Percentiles rank a stretch among this genome's conserved stretches.
Evolutionary conservation across 2,329 filamentous ascomycete species (phyloP).

Genomic region (Bimuria novae-zelandiae): DNA sequence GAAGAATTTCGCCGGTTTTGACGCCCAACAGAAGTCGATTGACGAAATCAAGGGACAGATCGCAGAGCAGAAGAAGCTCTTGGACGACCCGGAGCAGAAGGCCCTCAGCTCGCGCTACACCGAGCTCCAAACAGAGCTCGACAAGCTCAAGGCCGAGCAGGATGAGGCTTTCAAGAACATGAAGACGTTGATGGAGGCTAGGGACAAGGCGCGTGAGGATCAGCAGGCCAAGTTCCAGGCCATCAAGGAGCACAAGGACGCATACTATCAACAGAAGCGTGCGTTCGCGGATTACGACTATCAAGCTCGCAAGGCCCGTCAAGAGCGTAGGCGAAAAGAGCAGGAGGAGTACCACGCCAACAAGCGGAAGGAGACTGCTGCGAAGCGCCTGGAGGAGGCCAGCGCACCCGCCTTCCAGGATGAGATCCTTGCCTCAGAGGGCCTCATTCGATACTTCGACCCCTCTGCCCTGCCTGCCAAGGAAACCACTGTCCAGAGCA

Average conservation of each 20-base stretch:
- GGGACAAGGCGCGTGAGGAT: constrained; percentile 78
- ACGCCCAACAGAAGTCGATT: constrained; percentile 85
- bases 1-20: constrained; percentile 87
- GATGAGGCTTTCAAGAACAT: constrained; percentile 89
- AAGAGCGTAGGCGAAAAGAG: constrained; percentile 82
- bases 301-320: constrained; percentile 74
- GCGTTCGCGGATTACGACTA: constrained; percentile 84
- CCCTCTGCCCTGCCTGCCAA: constrained; percentile 68
- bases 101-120: constrained; percentile 85
- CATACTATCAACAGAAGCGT: constrained; percentile 80
- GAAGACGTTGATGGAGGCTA: constrained; percentile 81
- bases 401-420: constrained; percentile 87
- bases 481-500: constrained; percentile 65
- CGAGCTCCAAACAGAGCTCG: constrained; percentile 83
- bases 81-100: constrained; percentile 91
- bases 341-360: constrained; percentile 73
- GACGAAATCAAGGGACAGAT: constrained; percentile 86
- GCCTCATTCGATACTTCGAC: constrained; percentile 89
- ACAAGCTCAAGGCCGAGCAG: constrained; percentile 88
- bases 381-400: constrained; percentile 78
- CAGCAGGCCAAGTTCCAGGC: constrained; percentile 84
- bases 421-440: constrained; percentile 87
- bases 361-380: constrained; percentile 75
- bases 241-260: constrained; percentile 86
- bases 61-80: constrained; percentile 81